Evolutionary conservation across 495 filamentous ascomycete species (phyloP).

Genomic region (Venustampulla echinocandica): DNA sequence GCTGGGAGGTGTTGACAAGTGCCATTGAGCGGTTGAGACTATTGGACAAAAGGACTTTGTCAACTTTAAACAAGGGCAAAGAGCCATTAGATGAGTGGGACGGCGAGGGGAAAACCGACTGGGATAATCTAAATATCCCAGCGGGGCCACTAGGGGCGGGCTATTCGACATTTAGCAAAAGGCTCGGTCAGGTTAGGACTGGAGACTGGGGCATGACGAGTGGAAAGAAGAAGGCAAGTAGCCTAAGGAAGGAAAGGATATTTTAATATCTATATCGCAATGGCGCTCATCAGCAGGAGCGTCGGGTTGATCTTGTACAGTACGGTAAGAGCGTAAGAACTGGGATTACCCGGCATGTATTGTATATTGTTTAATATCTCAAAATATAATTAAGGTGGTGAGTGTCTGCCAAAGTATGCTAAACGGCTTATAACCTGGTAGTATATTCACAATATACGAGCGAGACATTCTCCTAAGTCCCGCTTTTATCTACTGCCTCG

Average conservation of each 20-base stretch:
- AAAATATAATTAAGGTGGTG: too few relatives aligned
- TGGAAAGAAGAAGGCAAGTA: constrained; percentile 20
- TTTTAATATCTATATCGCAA: constrained; percentile 9
- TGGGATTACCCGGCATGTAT: not conserved
- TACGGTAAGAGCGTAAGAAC: too few relatives aligned
- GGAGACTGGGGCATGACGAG: constrained; percentile 20
- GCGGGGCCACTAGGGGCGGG: constrained; percentile 11
- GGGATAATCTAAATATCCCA: constrained; percentile 8
- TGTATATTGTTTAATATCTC: not conserved
- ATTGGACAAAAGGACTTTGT: constrained; percentile 1
- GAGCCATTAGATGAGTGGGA: constrained; percentile 14
- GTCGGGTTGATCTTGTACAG: not conserved
- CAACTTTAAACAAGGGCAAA: not conserved
- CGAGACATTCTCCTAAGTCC: too few relatives aligned
- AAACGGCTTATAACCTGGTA: too few relatives aligned
- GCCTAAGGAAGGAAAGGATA: constrained; percentile 18
- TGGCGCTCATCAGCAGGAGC: not conserved
- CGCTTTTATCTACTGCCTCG: too few relatives aligned
- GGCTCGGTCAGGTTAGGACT: constrained; percentile 16
- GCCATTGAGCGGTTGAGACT: constrained; percentile 20
- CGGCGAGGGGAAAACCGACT: constrained; percentile 14
- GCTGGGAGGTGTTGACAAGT: constrained; percentile 25
- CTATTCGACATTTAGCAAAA: constrained; percentile 18
- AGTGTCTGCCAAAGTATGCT: too few relatives aligned
- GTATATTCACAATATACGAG: too few relatives aligned